Evolutionary conservation across 345 rosid species (phyloP), one percentile per base, ranked within the genome.

Genomic region (Noccaea bulbosa): DNA sequence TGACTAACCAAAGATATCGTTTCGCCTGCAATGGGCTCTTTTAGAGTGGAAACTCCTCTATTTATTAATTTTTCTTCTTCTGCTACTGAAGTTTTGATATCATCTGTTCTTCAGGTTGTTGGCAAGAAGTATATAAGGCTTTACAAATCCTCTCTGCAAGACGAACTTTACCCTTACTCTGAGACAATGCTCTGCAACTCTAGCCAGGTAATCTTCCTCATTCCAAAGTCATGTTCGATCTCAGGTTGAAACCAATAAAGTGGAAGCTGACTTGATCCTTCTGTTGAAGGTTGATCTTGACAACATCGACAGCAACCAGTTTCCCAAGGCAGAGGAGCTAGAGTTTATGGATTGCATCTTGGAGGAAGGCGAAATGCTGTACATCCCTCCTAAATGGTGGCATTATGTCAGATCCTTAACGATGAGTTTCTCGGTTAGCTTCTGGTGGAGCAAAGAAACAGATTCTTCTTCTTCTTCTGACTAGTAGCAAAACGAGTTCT

Each of bases 361-460:
- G 54, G 96, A 91, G 55, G 99, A 88, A 77, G 99, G 99, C 0
- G 99, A 91, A 72, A 91, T 93, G 99, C 83, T 93, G 44, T 93
- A 93, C 86, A 91, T 93, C 69, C 99, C 99, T 4, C 96, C 93
- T 10, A 91, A 88, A 82, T 93, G 99, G 99, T 93, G 99, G 99
- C 97, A 93, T 61, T 93, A 93, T 35, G 97, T 93, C 48, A 82
- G 94, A 57, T 91, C 97, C 40, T 83, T 93, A 47, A 85, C 97
- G 0, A 44, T 83, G 16, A 93, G 98, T 78, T 71, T 94, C 50
- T 91, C 99, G 0, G 97, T 91, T 69, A 89, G 96, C 85, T 94
- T 85, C 76, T 94, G 97, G 99, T 94, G 97, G 97, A 85, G 91
- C 67, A 74, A 77, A 22, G 40, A 80, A 5, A 78, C 64, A 5